Evolutionary conservation across 2,329 filamentous ascomycete species (phyloP).

Genomic region (Colletotrichum destructivum): DNA sequence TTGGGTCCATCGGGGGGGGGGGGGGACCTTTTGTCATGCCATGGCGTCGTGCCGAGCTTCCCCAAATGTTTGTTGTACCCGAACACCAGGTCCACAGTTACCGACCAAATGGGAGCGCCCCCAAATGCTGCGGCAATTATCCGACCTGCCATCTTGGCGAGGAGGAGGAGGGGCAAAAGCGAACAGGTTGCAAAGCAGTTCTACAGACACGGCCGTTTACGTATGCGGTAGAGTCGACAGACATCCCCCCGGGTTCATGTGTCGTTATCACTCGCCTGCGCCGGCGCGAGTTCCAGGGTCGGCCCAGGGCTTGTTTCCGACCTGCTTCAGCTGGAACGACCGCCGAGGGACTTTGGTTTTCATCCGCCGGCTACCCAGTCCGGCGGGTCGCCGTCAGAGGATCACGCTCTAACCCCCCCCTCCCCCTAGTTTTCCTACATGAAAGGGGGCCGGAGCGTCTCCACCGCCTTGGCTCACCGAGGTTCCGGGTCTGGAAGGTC

Average conservation of each 20-base stretch:
- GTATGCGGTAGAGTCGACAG: background rate
- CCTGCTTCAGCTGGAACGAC: slow-evolving; percentile 19
- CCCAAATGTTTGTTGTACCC: slow-evolving; percentile 21
- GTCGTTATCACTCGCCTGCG: background rate
- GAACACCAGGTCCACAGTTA: slow-evolving; percentile 8
- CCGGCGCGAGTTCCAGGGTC: background rate
- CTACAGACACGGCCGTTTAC: background rate
- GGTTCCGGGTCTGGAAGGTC: background rate
- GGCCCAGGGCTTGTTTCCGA: background rate
- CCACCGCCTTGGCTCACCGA: slow-evolving; percentile 8
- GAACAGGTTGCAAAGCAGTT: background rate
- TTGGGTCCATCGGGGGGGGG: background rate
- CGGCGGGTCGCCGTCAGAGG: background rate
- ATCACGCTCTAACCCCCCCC: background rate
- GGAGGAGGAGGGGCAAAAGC: too few relatives aligned
- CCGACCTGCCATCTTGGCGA: background rate
- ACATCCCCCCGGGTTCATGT: background rate
- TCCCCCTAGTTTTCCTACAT: too few relatives aligned
- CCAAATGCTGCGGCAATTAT: background rate
- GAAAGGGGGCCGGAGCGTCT: background rate
- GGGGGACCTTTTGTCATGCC: slow-evolving; percentile 16
- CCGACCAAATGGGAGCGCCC: slow-evolving; percentile 6
- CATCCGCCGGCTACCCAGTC: background rate
- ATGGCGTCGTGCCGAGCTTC: slow-evolving; percentile 30
- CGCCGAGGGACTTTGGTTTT: slow-evolving; percentile 7